Percentiles rank a stretch among this genome's conserved stretches.
Evolutionary conservation across 129 eudicot genomes (phyloP).

Genomic region (Centella asiatica): DNA sequence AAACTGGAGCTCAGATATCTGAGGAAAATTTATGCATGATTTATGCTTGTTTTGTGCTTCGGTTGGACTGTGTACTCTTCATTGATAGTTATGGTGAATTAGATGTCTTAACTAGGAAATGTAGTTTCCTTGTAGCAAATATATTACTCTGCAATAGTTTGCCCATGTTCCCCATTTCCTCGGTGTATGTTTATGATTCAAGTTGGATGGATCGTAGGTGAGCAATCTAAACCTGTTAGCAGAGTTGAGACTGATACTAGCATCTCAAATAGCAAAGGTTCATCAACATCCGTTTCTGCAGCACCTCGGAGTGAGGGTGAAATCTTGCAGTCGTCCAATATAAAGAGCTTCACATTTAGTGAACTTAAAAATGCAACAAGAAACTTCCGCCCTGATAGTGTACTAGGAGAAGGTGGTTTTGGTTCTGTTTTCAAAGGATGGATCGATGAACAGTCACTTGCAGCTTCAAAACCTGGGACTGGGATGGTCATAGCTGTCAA

Average conservation of each 20-base stretch:
- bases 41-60: too few species aligned
- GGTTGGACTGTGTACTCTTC: too few species aligned
- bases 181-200: neutral
- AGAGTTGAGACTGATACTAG: slow-evolving; percentile 39
- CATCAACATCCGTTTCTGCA: slow-evolving; percentile 43
- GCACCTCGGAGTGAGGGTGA: slow-evolving; percentile 78
- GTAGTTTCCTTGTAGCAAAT: too few species aligned
- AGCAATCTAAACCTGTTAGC: slow-evolving; percentile 40
- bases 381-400: slow-evolving; percentile 75
- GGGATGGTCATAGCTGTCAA: slow-evolving; percentile 74
- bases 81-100: too few species aligned
- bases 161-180: neutral
- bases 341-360: slow-evolving; percentile 54
- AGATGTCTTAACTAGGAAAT: too few species aligned
- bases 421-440: slow-evolving; percentile 90
- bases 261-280: slow-evolving; percentile 47
- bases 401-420: slow-evolving; percentile 80
- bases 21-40: neutral
- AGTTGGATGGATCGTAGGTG: slow-evolving; percentile 20
- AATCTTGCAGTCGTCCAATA: slow-evolving; percentile 55
- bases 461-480: slow-evolving; percentile 60
- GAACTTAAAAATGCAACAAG: slow-evolving; percentile 63
- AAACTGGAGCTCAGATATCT: neutral
- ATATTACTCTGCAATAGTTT: too few species aligned
- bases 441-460: slow-evolving; percentile 64